Evolutionary conservation across 2,329 filamentous ascomycete genomes (phyloP), one percentile per base, ranked within the genome.

Genomic region (Arthrobotrys megalospora): DNA sequence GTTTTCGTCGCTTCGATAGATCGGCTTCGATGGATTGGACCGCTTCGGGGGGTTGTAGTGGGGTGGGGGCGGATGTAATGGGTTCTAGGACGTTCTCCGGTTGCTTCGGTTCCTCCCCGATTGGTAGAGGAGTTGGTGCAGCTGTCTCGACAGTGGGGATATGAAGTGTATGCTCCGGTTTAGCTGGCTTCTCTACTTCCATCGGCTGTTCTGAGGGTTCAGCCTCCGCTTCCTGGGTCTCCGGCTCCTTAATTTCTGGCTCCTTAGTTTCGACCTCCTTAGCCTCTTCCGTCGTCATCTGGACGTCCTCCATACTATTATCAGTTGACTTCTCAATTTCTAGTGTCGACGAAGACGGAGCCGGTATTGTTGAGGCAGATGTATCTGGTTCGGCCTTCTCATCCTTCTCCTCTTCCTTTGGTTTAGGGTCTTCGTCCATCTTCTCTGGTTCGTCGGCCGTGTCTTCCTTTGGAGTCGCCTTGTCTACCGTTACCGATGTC

Each of bases 1-100:
- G 68, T 21, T 75, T 73, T 38, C 65, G 62, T 65, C 76, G 28
- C 24, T 75, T 79, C 6, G 8, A 45, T 8, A 69, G 55, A 43
- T 79, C 76, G 7, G 65, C 76, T 48, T 79, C 76, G 43, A 75
- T 75, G 10, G 64, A 64, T 66, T 69, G 50, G 14, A 64, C 43
- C 45, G 69, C 47, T 62, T 79, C 76, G 6, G 69, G 68, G n/a
- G 70, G 36, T 53, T 79, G 76, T 52, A 73, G 28, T 10, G 75
- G 75, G 24, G 68, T 75, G 6, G 76, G 76, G 3, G 76, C 76
- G 28, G 19, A 68, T 41, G 76, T 73, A 28, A 75, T 32, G 21
- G 76, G 76, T 79, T 63, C 81, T 60, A 75, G 81, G 76, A 76
- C 80, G 72, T 71, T 81, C 76, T 62, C 80, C 60, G 58, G 68